Percentiles rank a stretch among this genome's conserved stretches.
These are phyloP conservation scores for Solanum virginianum DNA, from an alignment of 257 asterid genomes.

Conservation along the genomic window DNA sequence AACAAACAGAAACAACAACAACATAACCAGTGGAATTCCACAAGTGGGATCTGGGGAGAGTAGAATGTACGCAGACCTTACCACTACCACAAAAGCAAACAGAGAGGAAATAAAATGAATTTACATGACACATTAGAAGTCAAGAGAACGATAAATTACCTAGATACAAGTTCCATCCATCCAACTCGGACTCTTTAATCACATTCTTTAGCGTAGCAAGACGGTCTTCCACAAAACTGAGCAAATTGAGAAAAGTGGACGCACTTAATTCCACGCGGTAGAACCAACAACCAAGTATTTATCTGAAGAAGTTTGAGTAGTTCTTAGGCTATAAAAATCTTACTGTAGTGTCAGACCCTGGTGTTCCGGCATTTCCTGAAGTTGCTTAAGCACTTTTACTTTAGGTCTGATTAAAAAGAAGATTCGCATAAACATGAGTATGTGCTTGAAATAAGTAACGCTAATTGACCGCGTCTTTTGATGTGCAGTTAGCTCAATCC, in stretches of 20 bases:
- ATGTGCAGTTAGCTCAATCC: background rate
- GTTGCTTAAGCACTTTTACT: conserved; percentile 76
- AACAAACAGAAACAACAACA: background rate
- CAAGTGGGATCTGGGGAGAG: no score
- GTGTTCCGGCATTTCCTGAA: conserved; percentile 87
- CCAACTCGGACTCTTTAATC: conserved; percentile 68
- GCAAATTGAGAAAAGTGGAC: conserved; percentile 3
- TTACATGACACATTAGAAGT: background rate
- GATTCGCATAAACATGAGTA: background rate
- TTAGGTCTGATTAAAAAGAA: conserved; percentile 54
- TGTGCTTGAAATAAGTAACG: background rate
- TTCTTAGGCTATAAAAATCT: conserved; percentile 9
- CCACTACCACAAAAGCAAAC: no score
- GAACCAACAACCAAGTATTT: background rate
- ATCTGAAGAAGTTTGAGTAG: background rate
- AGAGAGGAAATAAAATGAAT: background rate
- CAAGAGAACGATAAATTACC: conserved; percentile 26
- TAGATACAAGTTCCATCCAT: conserved; percentile 76
- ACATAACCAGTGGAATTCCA: no score
- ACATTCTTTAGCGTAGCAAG: conserved; percentile 80
- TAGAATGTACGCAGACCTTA: no score
- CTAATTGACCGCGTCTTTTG: background rate
- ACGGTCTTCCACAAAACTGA: conserved; percentile 92
- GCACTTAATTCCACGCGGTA: background rate
- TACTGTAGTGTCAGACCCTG: conserved; percentile 81